A percentile compares a stretch with the other conserved stretches of the same genome.
phyloP scores from a whole-genome alignment of 108 stramenopile species.

The Skeletonema costatum region DNA sequence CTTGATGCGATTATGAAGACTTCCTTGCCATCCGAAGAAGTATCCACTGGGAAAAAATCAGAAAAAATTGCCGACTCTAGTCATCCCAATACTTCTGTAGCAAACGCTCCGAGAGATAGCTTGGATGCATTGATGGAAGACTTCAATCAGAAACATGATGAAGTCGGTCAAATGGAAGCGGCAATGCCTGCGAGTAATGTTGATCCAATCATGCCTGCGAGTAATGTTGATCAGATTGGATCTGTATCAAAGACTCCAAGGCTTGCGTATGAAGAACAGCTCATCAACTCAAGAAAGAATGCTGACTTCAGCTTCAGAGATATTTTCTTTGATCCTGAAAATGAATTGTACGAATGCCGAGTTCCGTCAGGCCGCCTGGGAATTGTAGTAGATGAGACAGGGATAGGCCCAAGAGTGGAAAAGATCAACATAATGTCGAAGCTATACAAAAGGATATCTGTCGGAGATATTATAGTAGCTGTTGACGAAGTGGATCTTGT shows the following conservation, averaged over 20 bases:
- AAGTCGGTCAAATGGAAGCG: background rate
- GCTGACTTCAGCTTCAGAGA: background rate
- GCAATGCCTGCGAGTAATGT: background rate
- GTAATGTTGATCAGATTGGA: background rate
- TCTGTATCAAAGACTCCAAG: background rate
- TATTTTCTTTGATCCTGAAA: background rate
- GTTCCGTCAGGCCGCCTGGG: background rate
- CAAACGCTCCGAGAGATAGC: background rate
- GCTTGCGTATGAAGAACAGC: background rate
- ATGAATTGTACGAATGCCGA: background rate
- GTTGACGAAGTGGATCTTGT: constrained; percentile 40
- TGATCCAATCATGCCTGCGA: background rate
- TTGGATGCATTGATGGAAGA: background rate
- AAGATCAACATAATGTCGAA: background rate
- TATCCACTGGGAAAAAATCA: background rate
- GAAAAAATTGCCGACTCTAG: background rate
- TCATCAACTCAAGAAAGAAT: background rate
- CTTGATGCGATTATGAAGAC: too few relatives aligned
- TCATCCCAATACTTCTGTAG: background rate
- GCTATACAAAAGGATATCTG: constrained; percentile 1
- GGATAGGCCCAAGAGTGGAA: background rate
- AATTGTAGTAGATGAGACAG: background rate
- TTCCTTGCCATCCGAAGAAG: background rate
- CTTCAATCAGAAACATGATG: background rate
- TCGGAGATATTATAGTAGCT: constrained; percentile 36